Base-by-base conservation (phyloP, 2,329 filamentous ascomycete genomes). In the Uncinocarpus reesii region DNA sequence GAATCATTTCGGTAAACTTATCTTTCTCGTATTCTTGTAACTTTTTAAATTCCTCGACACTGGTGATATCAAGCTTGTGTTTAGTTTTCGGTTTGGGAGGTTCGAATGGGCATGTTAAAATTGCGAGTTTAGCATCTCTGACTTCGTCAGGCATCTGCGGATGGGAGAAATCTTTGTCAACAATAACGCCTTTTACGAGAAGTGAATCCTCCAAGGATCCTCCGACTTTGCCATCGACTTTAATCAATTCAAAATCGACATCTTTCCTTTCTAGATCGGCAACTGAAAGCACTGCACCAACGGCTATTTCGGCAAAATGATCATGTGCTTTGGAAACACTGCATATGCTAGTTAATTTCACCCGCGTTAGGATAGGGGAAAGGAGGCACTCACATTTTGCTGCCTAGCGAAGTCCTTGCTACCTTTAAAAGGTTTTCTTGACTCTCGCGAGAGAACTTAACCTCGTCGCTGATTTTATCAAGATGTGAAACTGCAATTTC, bases 101-200 rank as follows among this genome's bases (percentile, higher is more conserved):
- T 73, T 98, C 92, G 65, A 98, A 98, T 3, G 92, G 88, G 67
- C 92, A 98, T 44, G 92, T 98, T 52, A 98, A 74, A 61, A 98
- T 98, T 58, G 92, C 92, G 62, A 98, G 81, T 75, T 95, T 96
- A 63, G 92, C 93, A 69, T 98, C 88, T 60, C 76, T 79, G 55
- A 98, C 90, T 70, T 95, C 88, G 43, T 84, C 86, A 8, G 92
- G 92, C 92, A 98, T 98, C 72, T 98, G 92, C 10, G 92, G 92
- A 68, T 98, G 92, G 29, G 92, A 96, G 69, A 98, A 98, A 72
- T 98, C 93, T 75, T 98, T 98, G 79, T 98, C 92, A 67, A 98
- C 79, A 66, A 98, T 94, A 56, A 98, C 92, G 66, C 92, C 92
- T 73, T 96, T 93, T 59, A 98, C 90, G 36, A 98, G 80, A 24